These are phyloP conservation scores for Auriculariales sp. DNA, from an alignment of 768 basidiomycete genomes.

Conservation along the genomic window DNA sequence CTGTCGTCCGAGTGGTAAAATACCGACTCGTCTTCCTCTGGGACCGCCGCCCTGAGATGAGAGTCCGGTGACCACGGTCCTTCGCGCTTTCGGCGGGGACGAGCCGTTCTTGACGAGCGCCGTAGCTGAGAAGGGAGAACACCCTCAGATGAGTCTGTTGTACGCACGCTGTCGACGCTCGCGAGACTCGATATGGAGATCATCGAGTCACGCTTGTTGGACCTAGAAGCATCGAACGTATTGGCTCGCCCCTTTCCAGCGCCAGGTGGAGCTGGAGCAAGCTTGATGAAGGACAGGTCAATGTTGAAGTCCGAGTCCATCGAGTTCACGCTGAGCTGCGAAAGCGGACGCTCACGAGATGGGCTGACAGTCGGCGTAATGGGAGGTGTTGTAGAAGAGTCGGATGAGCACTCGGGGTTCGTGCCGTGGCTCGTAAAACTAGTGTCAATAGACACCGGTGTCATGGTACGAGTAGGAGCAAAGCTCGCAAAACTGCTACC, in stretches of 20 bases:
- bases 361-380: not conserved
- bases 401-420: not conserved
- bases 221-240: not conserved
- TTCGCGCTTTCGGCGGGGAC: not conserved
- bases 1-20: slow-evolving; percentile 14
- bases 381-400: not conserved
- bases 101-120: slow-evolving; percentile 4
- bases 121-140: slow-evolving; percentile 27
- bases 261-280: not conserved
- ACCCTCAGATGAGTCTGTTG: slow-evolving; percentile 42
- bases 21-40: slow-evolving; percentile 10
- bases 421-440: not conserved
- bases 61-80: not conserved
- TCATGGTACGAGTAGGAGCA: too few species aligned
- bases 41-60: slow-evolving; percentile 6
- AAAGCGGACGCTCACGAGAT: not conserved
- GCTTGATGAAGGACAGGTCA: not conserved
- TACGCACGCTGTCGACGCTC: slow-evolving; percentile 43
- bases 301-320: not conserved
- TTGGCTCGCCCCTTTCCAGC: not conserved
- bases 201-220: slow-evolving; percentile 21
- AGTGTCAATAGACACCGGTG: not conserved
- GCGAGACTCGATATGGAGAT: slow-evolving; percentile 31
- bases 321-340: not conserved
- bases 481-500: not conserved